Evolutionary conservation across 345 rosid genomes (phyloP).

Genomic region (Gossypium ekmanianum): DNA sequence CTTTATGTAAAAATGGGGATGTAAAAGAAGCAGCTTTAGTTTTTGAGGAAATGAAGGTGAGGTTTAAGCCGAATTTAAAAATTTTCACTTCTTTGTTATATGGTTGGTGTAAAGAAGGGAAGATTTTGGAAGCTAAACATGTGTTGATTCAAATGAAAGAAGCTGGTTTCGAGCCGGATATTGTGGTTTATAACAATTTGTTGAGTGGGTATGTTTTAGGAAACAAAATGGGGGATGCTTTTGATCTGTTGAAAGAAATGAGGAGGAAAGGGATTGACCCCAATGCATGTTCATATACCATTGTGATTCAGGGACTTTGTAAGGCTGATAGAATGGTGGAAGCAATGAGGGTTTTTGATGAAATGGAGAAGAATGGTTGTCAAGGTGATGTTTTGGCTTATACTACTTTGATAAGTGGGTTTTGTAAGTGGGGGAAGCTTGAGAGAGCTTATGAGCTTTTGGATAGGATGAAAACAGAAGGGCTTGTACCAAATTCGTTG

Average conservation of each 20-base stretch:
- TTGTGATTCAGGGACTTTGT: conserved; percentile 72
- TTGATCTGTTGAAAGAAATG: conserved; percentile 77
- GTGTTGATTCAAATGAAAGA: conserved; percentile 83
- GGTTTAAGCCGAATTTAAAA: conserved; percentile 48
- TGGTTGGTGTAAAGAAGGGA: conserved; percentile 95
- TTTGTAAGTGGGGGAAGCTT: conserved; percentile 68
- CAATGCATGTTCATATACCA: conserved; percentile 58
- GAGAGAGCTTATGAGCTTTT: conserved; percentile 56
- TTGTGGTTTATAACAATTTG: conserved; percentile 74
- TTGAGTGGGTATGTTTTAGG: conserved; percentile 57
- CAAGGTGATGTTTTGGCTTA: conserved; percentile 71
- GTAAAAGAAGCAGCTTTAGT: conserved; percentile 85
- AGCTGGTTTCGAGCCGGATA: conserved; percentile 73
- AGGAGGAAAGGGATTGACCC: conserved; percentile 61
- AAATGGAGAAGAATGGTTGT: conserved; percentile 73
- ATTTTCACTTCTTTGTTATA: conserved; percentile 69
- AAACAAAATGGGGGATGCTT: conserved; percentile 72
- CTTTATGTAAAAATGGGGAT: conserved; percentile 70
- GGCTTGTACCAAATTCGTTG: conserved; percentile 47
- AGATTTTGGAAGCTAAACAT: conserved; percentile 79
- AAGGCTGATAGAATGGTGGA: conserved; percentile 68
- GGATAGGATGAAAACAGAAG: conserved; percentile 55
- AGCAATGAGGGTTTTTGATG: conserved; percentile 61
- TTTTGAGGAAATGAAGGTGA: conserved; percentile 68
- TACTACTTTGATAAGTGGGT: conserved; percentile 70